phyloP scores from a whole-genome alignment of 352 stramenopile genomes.

The Globisporangium paddicum region DNA sequence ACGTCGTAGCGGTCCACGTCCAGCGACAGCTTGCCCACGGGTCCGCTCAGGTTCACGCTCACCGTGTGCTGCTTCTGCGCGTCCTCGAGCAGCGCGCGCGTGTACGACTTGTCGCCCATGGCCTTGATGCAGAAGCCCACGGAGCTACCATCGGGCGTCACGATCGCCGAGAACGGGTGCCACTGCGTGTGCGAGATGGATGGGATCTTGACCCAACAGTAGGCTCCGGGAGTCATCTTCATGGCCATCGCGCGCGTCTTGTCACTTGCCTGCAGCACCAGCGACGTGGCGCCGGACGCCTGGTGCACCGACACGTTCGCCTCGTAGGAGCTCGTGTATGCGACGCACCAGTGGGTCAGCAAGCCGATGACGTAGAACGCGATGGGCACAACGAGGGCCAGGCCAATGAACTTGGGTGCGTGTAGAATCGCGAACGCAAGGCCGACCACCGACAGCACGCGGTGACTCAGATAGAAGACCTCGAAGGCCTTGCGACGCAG shows the following conservation, averaged over 20 bases:
- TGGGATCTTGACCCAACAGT: constrained; percentile 75
- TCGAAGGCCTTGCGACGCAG: constrained; percentile 69
- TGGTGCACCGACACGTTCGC: constrained; percentile 29
- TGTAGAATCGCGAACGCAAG: constrained; percentile 80
- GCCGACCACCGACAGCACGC: constrained; percentile 61
- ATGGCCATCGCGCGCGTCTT: too few species aligned
- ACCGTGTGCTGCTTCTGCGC: constrained; percentile 39
- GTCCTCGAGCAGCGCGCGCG: constrained; percentile 39
- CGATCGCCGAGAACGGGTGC: constrained; percentile 81
- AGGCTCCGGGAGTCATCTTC: too few species aligned
- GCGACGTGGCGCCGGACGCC: too few species aligned
- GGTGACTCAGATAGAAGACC: constrained; percentile 75
- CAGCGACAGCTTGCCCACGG: constrained; percentile 59
- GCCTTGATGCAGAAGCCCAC: constrained; percentile 75
- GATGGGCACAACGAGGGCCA: constrained; percentile 58
- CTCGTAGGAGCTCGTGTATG: too few species aligned
- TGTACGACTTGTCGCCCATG: constrained; percentile 51
- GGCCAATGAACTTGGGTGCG: constrained; percentile 41
- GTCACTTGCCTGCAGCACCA: too few species aligned
- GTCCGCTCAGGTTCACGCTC: constrained; percentile 52
- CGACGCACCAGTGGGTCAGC: constrained; percentile 51
- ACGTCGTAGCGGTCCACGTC: constrained; percentile 63
- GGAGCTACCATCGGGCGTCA: constrained; percentile 63
- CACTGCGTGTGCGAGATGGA: constrained; percentile 60
- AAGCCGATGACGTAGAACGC: constrained; percentile 54